Evolutionary conservation across 805 yeast species (phyloP).

Genomic region (Starmerella bombi): DNA sequence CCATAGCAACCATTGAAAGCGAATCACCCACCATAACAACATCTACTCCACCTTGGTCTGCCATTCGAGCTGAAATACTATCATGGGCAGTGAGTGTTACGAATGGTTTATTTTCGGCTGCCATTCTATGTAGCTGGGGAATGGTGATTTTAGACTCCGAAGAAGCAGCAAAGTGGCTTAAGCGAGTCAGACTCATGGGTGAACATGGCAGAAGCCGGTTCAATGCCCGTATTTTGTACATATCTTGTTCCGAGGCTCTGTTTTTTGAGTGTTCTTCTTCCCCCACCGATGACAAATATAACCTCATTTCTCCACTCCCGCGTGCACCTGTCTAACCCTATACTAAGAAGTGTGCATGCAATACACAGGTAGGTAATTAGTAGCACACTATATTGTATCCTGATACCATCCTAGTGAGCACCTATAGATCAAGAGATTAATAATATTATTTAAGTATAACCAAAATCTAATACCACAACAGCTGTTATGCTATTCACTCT

Average conservation of each 20-base stretch:
- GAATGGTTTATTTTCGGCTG: constrained; percentile 30
- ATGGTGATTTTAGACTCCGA: constrained; percentile 29
- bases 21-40: constrained; percentile 80
- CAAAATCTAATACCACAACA: no score
- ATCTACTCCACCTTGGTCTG: constrained; percentile 54
- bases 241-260: no score
- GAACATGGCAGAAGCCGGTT: background rate
- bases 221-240: background rate
- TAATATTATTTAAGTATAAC: no score
- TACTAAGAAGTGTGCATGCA: no score
- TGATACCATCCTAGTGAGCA: no score
- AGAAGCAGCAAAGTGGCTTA: constrained; percentile 15
- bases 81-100: constrained; percentile 81
- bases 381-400: no score
- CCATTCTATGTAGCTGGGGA: constrained; percentile 30
- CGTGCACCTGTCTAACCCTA: no score
- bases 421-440: no score
- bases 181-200: background rate
- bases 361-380: no score
- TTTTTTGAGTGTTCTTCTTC: no score
- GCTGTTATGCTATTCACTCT: background rate
- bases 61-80: constrained; percentile 58
- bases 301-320: no score
- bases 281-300: no score
- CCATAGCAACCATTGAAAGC: constrained; percentile 80